Evolutionary conservation across 2,329 filamentous ascomycete species (phyloP).

Genomic region (Hymenoscyphus salicellus): DNA sequence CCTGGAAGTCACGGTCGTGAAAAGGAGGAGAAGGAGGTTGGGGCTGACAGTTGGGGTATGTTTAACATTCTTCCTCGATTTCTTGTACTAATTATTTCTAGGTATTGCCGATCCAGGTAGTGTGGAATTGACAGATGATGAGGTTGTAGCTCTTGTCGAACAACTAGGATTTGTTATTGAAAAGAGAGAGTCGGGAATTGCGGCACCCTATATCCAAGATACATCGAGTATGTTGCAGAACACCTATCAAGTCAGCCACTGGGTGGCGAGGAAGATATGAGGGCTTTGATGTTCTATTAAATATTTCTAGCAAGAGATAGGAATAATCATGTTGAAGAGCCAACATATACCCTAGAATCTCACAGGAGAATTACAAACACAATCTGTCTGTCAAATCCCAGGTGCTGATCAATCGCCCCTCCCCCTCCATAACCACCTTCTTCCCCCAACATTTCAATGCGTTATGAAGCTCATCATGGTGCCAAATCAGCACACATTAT

Average conservation of each 20-base stretch:
- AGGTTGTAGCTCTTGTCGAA: conserved; percentile 74
- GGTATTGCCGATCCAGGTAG: conserved; percentile 87
- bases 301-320: neutral
- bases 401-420: too few relatives aligned
- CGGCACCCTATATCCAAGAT: conserved; percentile 85
- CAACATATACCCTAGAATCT: neutral
- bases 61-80: neutral
- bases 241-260: conserved; percentile 75
- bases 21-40: conserved; percentile 36
- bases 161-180: conserved; percentile 75
- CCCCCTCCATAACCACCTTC: too few relatives aligned
- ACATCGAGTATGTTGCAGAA: conserved; percentile 80
- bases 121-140: conserved; percentile 86
- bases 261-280: conserved; percentile 74
- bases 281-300: neutral
- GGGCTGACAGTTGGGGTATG: neutral
- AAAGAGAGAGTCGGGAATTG: conserved; percentile 54
- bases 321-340: neutral
- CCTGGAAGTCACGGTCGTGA: conserved; percentile 51
- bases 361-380: too few relatives aligned
- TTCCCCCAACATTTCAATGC: too few relatives aligned
- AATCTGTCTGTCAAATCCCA: too few relatives aligned
- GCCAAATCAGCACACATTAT: too few relatives aligned
- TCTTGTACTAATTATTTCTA: conserved; percentile 24
- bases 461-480: too few relatives aligned